Evolutionary conservation across 2,329 filamentous ascomycete genomes (phyloP), one percentile per base, ranked within the genome.

Genomic region (Botrytis cinerea): DNA sequence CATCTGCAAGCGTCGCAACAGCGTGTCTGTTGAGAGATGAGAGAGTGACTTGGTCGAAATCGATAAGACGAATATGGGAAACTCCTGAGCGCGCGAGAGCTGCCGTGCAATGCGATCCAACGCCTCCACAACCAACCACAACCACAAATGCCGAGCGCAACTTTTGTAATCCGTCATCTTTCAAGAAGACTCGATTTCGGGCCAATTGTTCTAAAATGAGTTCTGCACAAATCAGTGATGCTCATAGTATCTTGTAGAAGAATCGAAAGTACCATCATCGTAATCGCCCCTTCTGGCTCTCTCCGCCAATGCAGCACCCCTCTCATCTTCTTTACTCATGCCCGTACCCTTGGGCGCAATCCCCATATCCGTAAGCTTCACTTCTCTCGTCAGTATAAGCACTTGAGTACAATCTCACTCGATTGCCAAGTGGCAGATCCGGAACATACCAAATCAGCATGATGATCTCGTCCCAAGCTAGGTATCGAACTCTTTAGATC

Each of bases 41-140:
- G 62, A 99, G 86, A 0, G 95, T 97, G 48, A 99, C 95, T 86
- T 99, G 96, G 82, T 99, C 96, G 81, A 99, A 99, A 82, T 99
- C 96, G 77, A 99, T 90, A 54, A 99, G 88, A 1, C 96, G 91
- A 72, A 99, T 87, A 78, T 90, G 91, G n/a, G 92, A 91, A 61
- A 97, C 94, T 46, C 96, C 96, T 0, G 95, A 97, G 45, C 96
- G 91, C 8, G 94, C 92, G 45, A 99, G 89, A 5, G 96, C 91
- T 1, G 95, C 91, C 7, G 92, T 89, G 75, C 93, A 95, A 84
- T 99, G 97, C 10, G 94, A 98, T 63, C 96, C 96, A 8, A 99
- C 96, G 60, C 96, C 96, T 76, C 96, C 96, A 77, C 94, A 95
- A 6, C 96, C 96, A 18, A 99, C 94, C 1, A 99, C 89, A 57